Evolutionary conservation across 75 land plant genomes (phyloP).

Genomic region (Cupressus sempervirens): DNA sequence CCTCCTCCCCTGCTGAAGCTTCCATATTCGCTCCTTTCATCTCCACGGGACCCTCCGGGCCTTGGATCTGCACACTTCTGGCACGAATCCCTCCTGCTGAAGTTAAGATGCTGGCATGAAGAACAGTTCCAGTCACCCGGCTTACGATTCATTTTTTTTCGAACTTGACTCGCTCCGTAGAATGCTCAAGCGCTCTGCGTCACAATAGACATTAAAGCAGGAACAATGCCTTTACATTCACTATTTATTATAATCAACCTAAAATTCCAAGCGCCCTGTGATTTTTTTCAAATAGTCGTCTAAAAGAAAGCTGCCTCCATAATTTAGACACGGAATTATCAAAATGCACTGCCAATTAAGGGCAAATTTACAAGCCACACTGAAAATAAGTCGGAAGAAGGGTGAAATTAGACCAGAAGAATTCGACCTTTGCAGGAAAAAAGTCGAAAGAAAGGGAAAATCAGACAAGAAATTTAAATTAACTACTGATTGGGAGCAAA

Average conservation of each 20-base stretch:
- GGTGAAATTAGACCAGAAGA: background rate
- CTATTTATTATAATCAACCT: background rate
- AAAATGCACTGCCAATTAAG: background rate
- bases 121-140: slow-evolving; percentile 97
- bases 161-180: background rate
- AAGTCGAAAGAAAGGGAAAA: background rate
- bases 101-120: slow-evolving; percentile 80
- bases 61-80: slow-evolving; percentile 74
- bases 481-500: background rate
- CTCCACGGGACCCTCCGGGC: slow-evolving; percentile 34
- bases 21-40: slow-evolving; percentile 24
- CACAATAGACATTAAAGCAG: background rate
- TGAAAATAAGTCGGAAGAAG: background rate
- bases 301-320: background rate
- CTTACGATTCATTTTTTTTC: slow-evolving; percentile 61
- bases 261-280: background rate
- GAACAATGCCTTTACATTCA: background rate
- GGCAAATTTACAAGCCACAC: background rate
- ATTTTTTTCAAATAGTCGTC: too few species aligned
- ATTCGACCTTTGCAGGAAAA: too few species aligned
- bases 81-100: slow-evolving; percentile 82
- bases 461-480: background rate
- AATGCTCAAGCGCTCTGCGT: background rate
- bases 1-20: slow-evolving; percentile 17
- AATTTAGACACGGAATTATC: background rate